Base-by-base conservation (phyloP, 495 filamentous ascomycete genomes). In the Collariella sp. region DNA sequence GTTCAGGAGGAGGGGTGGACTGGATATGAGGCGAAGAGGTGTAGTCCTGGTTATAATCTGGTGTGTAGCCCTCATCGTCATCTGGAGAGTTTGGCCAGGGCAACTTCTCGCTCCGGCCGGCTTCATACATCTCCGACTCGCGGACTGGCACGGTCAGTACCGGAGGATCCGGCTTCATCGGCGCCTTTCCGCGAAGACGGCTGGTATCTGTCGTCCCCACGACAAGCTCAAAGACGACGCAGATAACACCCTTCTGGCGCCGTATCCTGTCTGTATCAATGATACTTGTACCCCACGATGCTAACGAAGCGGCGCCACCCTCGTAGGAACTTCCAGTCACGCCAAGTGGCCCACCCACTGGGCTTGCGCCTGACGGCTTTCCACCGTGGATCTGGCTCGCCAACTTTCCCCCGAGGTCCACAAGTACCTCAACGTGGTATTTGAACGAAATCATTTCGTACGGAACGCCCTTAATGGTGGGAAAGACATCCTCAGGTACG, bases 381-480 rank as follows among this genome's bases (percentile, higher is more conserved):
- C 56, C 18, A 65, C 70, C 59, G 69, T 79, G 50, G 70, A 68
- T 60, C 69, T 70, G 64, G 5, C 83, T 81, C 19, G 83, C 81
- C 5, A 95, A 75, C 62, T 89, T 96, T 13, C 91, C 90, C 24
- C 91, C 88, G 9, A 96, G 73, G 62, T 98, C 93, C 2, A 96
- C 78, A 19, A 97, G 84, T 3, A 96, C 86, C 66, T 98, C 93
- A 22, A 96, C 79, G 59, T 87, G 87, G 64, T 98, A 97, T 59
- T 84, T 86, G 70, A 98, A 97, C 56, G 83, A 87, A 55, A 98
- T 94, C 79, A 96, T 89, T 22, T 83, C 82, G 19, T 91, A 88
- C 0, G 93, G 93, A 4, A 95, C 89, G 51, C 80, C 83, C 12
- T 80, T 84, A 55, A 98, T 96, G 7, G 91, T 95, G 2, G 93